These are phyloP conservation scores for Stramenopiles sp. DNA, from an alignment of 352 stramenopile genomes.

Conservation along the genomic window DNA sequence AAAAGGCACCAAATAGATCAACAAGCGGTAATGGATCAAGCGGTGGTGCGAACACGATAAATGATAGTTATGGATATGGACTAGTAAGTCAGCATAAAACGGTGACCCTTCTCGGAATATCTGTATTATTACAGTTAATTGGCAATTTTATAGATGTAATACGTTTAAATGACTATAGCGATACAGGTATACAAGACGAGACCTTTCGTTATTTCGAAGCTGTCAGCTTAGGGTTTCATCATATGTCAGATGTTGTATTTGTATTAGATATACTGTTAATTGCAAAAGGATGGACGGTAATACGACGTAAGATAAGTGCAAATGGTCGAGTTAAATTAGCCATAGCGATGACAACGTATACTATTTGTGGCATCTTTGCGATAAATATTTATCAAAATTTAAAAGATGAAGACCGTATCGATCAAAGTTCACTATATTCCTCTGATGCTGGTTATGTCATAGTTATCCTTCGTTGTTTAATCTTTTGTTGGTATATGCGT, in stretches of 20 bases:
- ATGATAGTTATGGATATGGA: too few relatives aligned
- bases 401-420: neutral
- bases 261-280: conserved; percentile 19
- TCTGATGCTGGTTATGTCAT: neutral
- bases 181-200: too few relatives aligned
- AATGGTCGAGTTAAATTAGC: conserved; percentile 17
- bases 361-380: neutral
- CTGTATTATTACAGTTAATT: too few relatives aligned
- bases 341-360: conserved; percentile 17
- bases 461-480: neutral
- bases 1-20: too few relatives aligned
- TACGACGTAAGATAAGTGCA: conserved; percentile 20
- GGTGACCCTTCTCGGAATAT: too few relatives aligned
- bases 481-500: neutral
- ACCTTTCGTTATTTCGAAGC: too few relatives aligned
- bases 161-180: too few relatives aligned
- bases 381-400: neutral
- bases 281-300: conserved; percentile 25
- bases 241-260: conserved; percentile 15
- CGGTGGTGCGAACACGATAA: too few relatives aligned
- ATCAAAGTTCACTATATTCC: neutral
- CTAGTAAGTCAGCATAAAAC: too few relatives aligned
- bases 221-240: neutral
- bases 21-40: too few relatives aligned
- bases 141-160: too few relatives aligned